Percentiles rank a stretch among this genome's conserved stretches.
Conservation (phyloP, 768 basidiomycete genomes). For the Punctularia strigosozonata region DNA sequence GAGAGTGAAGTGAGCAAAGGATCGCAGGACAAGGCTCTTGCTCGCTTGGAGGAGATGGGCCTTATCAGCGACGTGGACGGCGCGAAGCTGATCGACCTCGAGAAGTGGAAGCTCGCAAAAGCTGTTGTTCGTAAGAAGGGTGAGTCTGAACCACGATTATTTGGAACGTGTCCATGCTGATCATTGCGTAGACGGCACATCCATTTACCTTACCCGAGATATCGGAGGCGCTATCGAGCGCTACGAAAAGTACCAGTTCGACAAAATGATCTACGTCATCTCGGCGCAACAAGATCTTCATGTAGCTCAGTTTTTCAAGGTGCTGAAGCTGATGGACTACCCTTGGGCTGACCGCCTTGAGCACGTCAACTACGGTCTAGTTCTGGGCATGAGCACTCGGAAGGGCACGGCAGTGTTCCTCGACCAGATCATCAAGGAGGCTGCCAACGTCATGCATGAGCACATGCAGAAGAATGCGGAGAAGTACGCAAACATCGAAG, state of each 20-base stretch:
- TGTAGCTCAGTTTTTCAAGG: constrained; percentile 86
- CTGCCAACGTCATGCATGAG: constrained; percentile 84
- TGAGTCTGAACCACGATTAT: constrained; percentile 15
- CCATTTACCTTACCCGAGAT: constrained; percentile 91
- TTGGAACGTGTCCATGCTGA: not conserved
- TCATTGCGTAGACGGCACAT: constrained; percentile 65
- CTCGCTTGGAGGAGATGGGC: constrained; percentile 55
- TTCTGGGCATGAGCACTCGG: constrained; percentile 90
- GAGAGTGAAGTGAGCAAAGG: constrained; percentile 73
- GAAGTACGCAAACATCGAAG: constrained; percentile 80
- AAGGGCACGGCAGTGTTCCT: constrained; percentile 94
- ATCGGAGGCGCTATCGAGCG: constrained; percentile 91
- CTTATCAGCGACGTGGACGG: constrained; percentile 70
- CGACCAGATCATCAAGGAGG: constrained; percentile 85
- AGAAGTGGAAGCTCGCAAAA: constrained; percentile 85
- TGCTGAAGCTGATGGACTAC: constrained; percentile 81
- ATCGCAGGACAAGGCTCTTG: constrained; percentile 63
- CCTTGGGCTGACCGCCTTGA: constrained; percentile 74
- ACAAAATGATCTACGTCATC: constrained; percentile 92
- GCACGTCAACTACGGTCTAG: constrained; percentile 87
- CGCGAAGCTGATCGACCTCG: constrained; percentile 78
- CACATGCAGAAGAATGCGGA: constrained; percentile 93
- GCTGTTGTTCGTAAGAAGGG: constrained; percentile 84
- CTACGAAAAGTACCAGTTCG: constrained; percentile 82
- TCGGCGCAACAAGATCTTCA: constrained; percentile 83